Evolutionary conservation across 2,329 filamentous ascomycete genomes (phyloP), one percentile per base, ranked within the genome.

Genomic region (Fusarium sp.): DNA sequence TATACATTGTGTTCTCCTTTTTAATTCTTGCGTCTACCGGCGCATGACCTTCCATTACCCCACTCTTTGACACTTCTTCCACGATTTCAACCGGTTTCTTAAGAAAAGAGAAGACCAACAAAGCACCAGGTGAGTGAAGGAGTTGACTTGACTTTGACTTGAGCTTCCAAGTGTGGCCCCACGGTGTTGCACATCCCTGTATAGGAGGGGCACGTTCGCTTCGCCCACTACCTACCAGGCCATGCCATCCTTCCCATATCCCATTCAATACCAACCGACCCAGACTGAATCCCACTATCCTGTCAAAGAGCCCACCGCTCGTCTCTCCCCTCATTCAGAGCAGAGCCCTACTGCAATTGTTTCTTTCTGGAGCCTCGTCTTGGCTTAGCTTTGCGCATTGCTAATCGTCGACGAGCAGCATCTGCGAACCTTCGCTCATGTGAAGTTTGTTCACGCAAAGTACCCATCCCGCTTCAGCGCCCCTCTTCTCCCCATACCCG

Each of bases 191-290:
- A 63, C 66, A 74, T 67, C 72, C 72, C 70, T 74, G 72, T 72
- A 66, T 57, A 66, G 60, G 72, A 74, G 72, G 72, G 72, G 72
- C 72, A 74, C 70, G 47, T 74, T 74, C 72, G 72, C 72, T 74
- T 74, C 58, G 57, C 72, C 72, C 55, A 74, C 66, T 64, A 52
- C 57, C 11, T 45, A 23, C 23, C 23, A 23, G 23, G 28, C 41
- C 41, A 44, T 44, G 23, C 23, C 52, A 65, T 69, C 47, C 53
- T 55, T 65, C 45, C 51, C 52, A 53, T 62, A 59, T 61, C 58
- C 57, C 66, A 68, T 60, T 56, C 44, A 42, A 60, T 42, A 18
- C 55, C 33, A 37, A 30, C 30, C 30, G 10, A 30, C 30, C 30
- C 30, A 30, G 45, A 58, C 34, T 46, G 28, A 46, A 46, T 72